Conservation (phyloP, 2,329 filamentous ascomycete species). For the Leptosphaerulina australis region DNA sequence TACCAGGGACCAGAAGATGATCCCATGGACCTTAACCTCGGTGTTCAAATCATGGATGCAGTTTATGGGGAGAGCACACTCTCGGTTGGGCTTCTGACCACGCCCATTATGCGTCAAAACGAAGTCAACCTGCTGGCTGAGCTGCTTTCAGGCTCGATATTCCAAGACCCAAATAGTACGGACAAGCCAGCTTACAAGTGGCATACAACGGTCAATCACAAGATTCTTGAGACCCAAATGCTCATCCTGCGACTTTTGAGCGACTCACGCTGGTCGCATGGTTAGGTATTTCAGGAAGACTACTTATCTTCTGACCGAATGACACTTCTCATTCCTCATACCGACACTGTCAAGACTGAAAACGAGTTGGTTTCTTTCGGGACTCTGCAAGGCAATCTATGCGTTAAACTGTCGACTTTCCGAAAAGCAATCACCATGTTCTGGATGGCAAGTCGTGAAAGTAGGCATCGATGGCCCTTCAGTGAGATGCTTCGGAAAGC, state of each 20-base stretch:
- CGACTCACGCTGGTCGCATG: slow-evolving; percentile 27
- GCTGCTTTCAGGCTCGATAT: slow-evolving; percentile 11
- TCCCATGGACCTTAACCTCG: slow-evolving; percentile 13
- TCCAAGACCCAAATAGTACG: neutral
- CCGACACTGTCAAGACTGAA: neutral
- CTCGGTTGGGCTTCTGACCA: slow-evolving; percentile 24
- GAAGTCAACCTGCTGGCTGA: slow-evolving; percentile 19
- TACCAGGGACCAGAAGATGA: slow-evolving; percentile 23
- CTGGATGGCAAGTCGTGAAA: slow-evolving; percentile 17
- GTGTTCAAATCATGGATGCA: slow-evolving; percentile 29
- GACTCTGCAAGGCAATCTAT: slow-evolving; percentile 19
- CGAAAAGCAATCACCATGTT: slow-evolving; percentile 26
- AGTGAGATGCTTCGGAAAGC: slow-evolving; percentile 22
- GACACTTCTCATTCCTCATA: slow-evolving; percentile 24
- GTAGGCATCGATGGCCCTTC: slow-evolving; percentile 3
- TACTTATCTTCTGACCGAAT: slow-evolving; percentile 24
- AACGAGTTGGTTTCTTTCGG: slow-evolving; percentile 6
- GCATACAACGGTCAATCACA: neutral
- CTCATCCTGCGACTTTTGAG: slow-evolving; percentile 22
- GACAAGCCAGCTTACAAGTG: neutral
- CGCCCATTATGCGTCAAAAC: slow-evolving; percentile 11
- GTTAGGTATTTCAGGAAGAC: slow-evolving; percentile 36
- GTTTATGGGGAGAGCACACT: slow-evolving; percentile 22
- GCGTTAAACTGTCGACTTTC: slow-evolving; percentile 19
- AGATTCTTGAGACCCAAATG: slow-evolving; percentile 10